phyloP scores from a whole-genome alignment of 129 eudicot genomes.

The Centaurea solstitialis region DNA sequence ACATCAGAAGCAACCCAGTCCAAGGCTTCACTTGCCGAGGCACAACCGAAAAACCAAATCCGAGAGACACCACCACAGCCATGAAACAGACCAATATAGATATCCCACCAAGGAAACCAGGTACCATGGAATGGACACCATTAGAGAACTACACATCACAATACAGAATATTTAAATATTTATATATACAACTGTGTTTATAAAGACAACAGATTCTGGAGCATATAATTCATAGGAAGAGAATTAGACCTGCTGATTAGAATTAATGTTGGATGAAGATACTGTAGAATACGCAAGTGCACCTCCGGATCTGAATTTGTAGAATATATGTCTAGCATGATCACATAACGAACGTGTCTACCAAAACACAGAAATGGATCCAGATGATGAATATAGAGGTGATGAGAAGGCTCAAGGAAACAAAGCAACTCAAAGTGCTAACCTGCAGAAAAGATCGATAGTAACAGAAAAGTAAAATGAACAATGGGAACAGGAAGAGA shows the following conservation, averaged over 20 bases:
- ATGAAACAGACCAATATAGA: constrained; percentile 66
- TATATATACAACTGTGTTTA: background rate
- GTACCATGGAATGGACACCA: constrained; percentile 64
- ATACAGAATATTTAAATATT: background rate
- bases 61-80: constrained; percentile 67
- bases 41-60: constrained; percentile 61
- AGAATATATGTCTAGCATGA: constrained; percentile 70
- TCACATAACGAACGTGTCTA: constrained; percentile 75
- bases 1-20: constrained; percentile 90
- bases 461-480: constrained; percentile 48
- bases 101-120: constrained; percentile 63
- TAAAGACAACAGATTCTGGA: background rate
- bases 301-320: constrained; percentile 72
- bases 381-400: background rate
- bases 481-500: constrained; percentile 71
- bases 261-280: constrained; percentile 52
- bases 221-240: background rate
- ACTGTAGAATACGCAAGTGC: constrained; percentile 64
- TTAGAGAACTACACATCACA: constrained; percentile 44
- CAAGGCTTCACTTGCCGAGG: constrained; percentile 94
- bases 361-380: constrained; percentile 15
- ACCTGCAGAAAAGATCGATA: constrained; percentile 81
- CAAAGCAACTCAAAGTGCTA: constrained; percentile 20
- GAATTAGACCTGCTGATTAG: constrained; percentile 57
- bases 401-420: background rate